Base-by-base conservation (phyloP, 2,329 filamentous ascomycete species). In the Diaporthe velutina region DNA sequence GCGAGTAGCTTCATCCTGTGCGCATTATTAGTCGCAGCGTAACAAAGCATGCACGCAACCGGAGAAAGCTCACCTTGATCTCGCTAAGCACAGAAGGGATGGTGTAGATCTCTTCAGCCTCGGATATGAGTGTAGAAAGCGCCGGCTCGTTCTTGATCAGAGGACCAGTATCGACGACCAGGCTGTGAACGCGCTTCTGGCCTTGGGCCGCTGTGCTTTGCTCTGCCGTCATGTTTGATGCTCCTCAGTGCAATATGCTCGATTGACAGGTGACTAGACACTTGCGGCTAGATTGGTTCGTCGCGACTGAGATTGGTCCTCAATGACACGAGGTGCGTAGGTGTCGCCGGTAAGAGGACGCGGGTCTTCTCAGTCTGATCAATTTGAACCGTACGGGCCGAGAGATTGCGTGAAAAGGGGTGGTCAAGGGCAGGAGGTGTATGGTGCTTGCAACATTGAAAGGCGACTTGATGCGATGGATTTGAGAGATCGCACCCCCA, bases 81-180 rank as follows among this genome's bases (percentile, higher is more conserved):
- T 99, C 97, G 70, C 92, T 89, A 40, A 98, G 88, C 73, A 99
- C 95, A 10, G 93, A 92, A 0, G 96, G 95, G 0, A 96, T 94
- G 1, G 95, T 98, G 80, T 95, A 91, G 55, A 98, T 88, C 75
- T 89, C 87, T 80, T 97, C 93, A 64, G 95, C 92, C 82, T 95
- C 92, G 50, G 90, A 89, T 70, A 98, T 87, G 15, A 99, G 91
- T 0, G 94, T 95, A 60, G 95, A 97, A 33, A 97, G 91, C 15
- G 94, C 88, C 17, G 96, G 95, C 77, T 97, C 93, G 85, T 98
- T 98, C 82, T 96, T 96, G 83, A 99, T 96, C 76, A 99, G 92
- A 10, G 96, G 95, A 35, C 96, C 96, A 4, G 97, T 94, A 82
- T 99, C 97, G 78, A 99, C 89, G 38, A 98, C 90, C 70, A 98